Conservation (phyloP, 164 flowering plant genomes). For the Paratinospora sagittata region DNA sequence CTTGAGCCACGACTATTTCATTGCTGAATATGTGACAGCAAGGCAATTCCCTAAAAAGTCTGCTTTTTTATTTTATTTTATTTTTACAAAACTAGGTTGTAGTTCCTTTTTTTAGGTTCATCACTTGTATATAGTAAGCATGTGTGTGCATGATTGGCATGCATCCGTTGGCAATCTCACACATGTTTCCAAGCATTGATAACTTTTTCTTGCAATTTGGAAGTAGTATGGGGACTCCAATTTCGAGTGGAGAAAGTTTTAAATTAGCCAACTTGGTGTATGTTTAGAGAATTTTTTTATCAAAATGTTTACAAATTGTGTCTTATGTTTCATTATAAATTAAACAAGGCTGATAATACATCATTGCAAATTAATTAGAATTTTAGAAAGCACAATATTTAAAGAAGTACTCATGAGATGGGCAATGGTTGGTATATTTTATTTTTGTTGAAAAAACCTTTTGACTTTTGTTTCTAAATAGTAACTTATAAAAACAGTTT, state of each 20-base stretch:
- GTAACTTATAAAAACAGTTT: neutral
- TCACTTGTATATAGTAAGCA: neutral
- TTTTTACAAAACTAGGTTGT: neutral
- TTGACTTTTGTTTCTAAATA: conserved; percentile 1
- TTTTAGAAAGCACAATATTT: too few species aligned
- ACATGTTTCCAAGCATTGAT: neutral
- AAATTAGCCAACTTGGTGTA: neutral
- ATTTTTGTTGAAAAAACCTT: neutral
- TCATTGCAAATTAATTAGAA: neutral
- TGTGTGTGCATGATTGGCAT: neutral
- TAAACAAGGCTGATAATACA: neutral
- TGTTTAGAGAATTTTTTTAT: neutral
- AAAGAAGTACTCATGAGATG: too few species aligned
- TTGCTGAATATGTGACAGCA: neutral
- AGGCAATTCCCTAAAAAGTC: neutral
- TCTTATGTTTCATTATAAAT: neutral
- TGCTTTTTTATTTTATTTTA: neutral
- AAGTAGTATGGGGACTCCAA: neutral
- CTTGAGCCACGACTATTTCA: neutral
- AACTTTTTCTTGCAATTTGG: neutral
- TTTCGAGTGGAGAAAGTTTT: neutral
- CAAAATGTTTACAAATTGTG: neutral
- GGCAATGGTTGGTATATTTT: too few species aligned
- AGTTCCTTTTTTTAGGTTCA: neutral
- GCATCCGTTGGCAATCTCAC: too few species aligned